Evolutionary conservation across 805 yeast species (phyloP).

Genomic region (Blastobotrys muscicola): DNA sequence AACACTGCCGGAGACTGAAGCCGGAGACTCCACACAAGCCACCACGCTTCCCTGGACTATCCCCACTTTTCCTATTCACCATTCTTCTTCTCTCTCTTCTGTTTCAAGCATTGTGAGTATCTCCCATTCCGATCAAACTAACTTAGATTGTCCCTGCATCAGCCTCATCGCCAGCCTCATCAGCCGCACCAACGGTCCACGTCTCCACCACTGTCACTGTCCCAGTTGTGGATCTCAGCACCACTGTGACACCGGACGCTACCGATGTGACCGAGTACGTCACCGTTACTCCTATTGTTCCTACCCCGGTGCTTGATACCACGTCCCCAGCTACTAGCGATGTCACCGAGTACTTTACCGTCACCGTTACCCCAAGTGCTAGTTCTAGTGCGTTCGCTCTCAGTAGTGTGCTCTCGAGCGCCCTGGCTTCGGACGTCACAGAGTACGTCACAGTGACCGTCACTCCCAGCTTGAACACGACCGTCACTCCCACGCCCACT

Average conservation of each 20-base stretch:
- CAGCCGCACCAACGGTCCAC: neutral
- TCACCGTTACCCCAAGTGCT: too few species aligned
- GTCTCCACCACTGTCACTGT: neutral
- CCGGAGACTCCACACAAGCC: neutral
- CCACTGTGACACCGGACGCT: too few species aligned
- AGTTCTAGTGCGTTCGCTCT: too few species aligned
- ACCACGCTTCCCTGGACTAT: neutral
- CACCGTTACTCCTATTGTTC: too few species aligned
- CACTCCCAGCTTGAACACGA: too few species aligned
- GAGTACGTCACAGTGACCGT: too few species aligned
- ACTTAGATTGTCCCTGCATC: neutral
- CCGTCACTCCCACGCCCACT: too few species aligned
- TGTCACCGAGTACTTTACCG: neutral
- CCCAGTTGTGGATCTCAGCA: neutral
- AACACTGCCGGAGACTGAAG: neutral
- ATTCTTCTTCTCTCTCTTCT: neutral
- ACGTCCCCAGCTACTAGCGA: too few species aligned
- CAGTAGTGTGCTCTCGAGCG: too few species aligned
- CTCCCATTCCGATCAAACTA: neutral
- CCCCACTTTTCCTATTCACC: neutral
- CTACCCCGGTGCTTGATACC: too few species aligned
- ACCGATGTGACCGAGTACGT: neutral
- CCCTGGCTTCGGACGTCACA: too few species aligned
- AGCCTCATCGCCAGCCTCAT: neutral
- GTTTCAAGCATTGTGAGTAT: neutral